Base-by-base conservation (phyloP, 495 filamentous ascomycete species). In the Aspergillus panamensis region DNA sequence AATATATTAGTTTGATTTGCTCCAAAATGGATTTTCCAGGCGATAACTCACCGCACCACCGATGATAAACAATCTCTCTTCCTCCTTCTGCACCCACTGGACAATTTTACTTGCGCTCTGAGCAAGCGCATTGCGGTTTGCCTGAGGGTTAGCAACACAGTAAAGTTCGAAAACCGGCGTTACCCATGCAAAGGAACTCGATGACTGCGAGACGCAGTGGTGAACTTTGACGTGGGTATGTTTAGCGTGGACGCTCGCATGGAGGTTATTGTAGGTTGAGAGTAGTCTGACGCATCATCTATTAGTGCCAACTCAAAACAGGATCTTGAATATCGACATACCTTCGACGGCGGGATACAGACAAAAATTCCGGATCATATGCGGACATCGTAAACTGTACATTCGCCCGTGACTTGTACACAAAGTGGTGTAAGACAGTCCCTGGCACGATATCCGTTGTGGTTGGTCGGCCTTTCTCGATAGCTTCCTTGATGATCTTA, bases 371-470 rank as follows among this genome's bases (percentile, higher is more conserved):
- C 0, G 92, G 89, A 13, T 85, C 78, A 52, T 87, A 91, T 0
- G 88, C 83, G 14, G 93, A 88, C 90, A 96, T 96, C 40, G 84
- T 85, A 69, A 96, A 98, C 66, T 98, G 94, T 16, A 97, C 94
- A 69, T 98, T 97, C 16, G 85, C 85, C 43, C 87, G 80, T 19
- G 89, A 94, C 70, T 96, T 97, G 76, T 96, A 98, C 32, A 98
- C 73, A 71, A 97, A 98, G 73, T 98, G 94, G 49, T 86, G 82
- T 30, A 97, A 73, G 7, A 87, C 83, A 7, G 90, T 87, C 32
- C 85, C 88, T 2, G 94, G 88, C 10, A 91, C 82, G 50, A 97
- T 88, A 55, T 93, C 84, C 10, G 82, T 83, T 48, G 83, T 81
- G 19, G 71, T 77, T 3, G 88, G 85, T 6, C 92, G 85, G 8